These are phyloP conservation scores for Aspergillus nanangensis DNA, from an alignment of 495 filamentous ascomycete species.

Conservation along the genomic window DNA sequence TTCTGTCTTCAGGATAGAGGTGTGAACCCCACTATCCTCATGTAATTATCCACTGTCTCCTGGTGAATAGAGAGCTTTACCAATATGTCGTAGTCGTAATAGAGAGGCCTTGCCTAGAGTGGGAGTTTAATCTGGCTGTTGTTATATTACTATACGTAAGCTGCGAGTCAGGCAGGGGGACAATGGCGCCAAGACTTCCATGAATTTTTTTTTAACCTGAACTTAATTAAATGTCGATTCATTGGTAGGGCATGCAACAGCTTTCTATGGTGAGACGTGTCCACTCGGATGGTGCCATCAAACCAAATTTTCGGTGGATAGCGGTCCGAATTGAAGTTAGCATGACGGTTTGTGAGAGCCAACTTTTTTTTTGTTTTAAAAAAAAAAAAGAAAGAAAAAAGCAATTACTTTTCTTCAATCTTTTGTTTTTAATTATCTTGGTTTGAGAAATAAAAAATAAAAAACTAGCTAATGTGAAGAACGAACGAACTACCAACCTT, in stretches of 20 bases:
- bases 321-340: background rate
- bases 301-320: conserved; percentile 4
- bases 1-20: background rate
- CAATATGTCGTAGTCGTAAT: background rate
- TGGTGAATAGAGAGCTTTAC: background rate
- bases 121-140: too few relatives aligned
- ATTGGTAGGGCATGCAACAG: background rate
- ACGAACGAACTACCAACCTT: too few relatives aligned
- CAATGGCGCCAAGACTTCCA: background rate
- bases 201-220: background rate
- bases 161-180: background rate
- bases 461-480: too few relatives aligned
- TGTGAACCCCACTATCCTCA: too few relatives aligned
- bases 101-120: background rate
- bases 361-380: background rate
- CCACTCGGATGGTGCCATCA: conserved; percentile 12
- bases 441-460: too few relatives aligned
- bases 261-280: conserved; percentile 10
- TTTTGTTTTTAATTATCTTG: too few relatives aligned
- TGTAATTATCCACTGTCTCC: too few relatives aligned
- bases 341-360: conserved; percentile 3
- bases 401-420: too few relatives aligned
- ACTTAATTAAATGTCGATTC: background rate
- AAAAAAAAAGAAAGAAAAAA: background rate
- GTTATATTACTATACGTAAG: background rate